Base-by-base conservation (phyloP, 306 rosid genomes). In the Quercus suber region DNA sequence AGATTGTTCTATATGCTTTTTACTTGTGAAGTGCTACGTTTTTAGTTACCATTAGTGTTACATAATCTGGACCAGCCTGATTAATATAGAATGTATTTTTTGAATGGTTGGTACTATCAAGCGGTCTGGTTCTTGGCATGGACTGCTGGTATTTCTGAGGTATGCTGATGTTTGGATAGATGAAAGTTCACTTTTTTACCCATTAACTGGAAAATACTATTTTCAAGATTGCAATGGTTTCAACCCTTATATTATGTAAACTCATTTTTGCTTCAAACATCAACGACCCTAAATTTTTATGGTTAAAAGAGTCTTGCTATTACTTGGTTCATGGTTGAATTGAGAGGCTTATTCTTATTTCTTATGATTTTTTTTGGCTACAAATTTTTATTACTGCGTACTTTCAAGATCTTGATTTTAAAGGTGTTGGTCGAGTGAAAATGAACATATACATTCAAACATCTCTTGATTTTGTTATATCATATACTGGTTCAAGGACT, bases 1-100 rank as follows among this genome's bases (percentile, higher is more conserved):
- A 83, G 77, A 59, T 63, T 77, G 37, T 69, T 63, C 35, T 15
- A 69, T 20, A 65, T 65, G 74, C 65, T 9, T 70, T 15, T 70
- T 57, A 30, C 30, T 71, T 37, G 59, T 55, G 51, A 59, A 59
- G 9, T 18, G 52, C 19, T 28, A 52, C 21, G 51, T 71, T 79
- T n/a, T 23, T 6, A 30, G n/a, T 31, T 19, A 17, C 51, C 28
- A 9, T 25, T 18, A 10, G 28, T 3, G 77, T 30, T 72, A 63
- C 56, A 60, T 52, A 33, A 76, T 52, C 57, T 28, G 55, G 3
- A 68, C 52, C 52, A 35, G 37, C 52, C 17, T 49, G 53, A 49
- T 49, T 49, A 49, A 49, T 49, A 49, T 10, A 49, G 53, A 12
- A 68, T 35, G 20, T 19, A 30, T 64, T 17, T 19, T 19, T 64